These are phyloP conservation scores for Colletotrichum trifolii DNA, from an alignment of 2,329 filamentous ascomycete genomes.

Conservation along the genomic window DNA sequence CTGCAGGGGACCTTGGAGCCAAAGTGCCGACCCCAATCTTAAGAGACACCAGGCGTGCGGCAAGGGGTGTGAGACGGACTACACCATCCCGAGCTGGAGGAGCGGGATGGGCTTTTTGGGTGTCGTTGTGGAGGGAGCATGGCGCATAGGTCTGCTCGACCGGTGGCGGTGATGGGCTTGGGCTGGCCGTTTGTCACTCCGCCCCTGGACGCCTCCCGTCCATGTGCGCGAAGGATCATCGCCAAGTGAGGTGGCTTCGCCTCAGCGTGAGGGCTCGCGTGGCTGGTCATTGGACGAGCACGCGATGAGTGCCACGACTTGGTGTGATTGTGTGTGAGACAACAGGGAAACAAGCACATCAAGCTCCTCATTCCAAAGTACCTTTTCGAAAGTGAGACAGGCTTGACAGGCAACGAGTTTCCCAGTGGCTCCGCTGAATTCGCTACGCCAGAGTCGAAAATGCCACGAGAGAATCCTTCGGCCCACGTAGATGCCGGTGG, in stretches of 20 bases:
- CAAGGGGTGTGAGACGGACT: slow-evolving; percentile 11
- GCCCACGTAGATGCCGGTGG: slow-evolving; percentile 12
- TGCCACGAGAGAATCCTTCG: slow-evolving; percentile 21
- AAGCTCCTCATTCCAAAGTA: slow-evolving; percentile 13
- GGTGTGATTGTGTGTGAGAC: slow-evolving; percentile 2
- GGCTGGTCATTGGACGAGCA: slow-evolving; percentile 9
- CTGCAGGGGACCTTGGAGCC: neutral
- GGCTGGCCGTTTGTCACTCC: slow-evolving; percentile 11
- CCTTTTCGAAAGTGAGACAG: neutral
- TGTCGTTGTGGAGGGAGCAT: slow-evolving; percentile 4
- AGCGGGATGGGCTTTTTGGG: slow-evolving; percentile 20
- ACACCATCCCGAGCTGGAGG: slow-evolving; percentile 17
- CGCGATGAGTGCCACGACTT: neutral
- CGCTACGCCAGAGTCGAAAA: too few species aligned
- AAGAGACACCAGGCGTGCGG: slow-evolving; percentile 1
- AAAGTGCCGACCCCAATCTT: slow-evolving; percentile 13
- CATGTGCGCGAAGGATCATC: slow-evolving; percentile 23
- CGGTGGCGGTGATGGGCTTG: neutral
- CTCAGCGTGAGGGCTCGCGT: neutral
- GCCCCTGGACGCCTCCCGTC: slow-evolving; percentile 24
- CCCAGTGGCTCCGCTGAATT: too few species aligned
- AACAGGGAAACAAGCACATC: slow-evolving; percentile 1
- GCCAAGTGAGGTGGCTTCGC: slow-evolving; percentile 14
- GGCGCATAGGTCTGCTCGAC: neutral
- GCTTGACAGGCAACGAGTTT: neutral